Base-by-base conservation (phyloP, 768 basidiomycete species). In the Hygrocybe punicea region DNA sequence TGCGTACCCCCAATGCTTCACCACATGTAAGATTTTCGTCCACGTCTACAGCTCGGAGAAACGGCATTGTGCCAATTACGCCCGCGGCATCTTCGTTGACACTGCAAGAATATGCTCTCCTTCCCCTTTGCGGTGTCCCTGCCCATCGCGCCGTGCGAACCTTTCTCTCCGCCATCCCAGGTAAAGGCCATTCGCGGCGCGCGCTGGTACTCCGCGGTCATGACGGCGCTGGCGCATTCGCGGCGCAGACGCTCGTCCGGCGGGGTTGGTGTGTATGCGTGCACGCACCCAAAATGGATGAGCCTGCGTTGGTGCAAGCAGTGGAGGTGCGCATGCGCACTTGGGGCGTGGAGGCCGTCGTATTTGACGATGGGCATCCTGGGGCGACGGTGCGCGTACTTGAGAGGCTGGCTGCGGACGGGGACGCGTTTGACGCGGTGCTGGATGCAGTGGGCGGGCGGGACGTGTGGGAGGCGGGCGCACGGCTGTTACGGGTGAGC, bases 391-490 rank as follows among this genome's bases (percentile, higher is more conserved):
- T 80, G 11, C 67, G 81, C 49, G 80, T 86, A 33, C 70, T 87
- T 33, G 80, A 80, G 53, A 70, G 78, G 54, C 64, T 85, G 17
- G 71, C 72, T 23, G 76, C 71, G 47, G 84, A 84, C 48, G 82
- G 81, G 21, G 80, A 82, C 58, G 71, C 74, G 34, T 89, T 94
- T 68, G 92, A 95, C 66, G 87, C 84, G 19, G 80, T 97, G 2
- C 69, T 95, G 59, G 94, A 96, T 68, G 89, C 88, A 1, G 72
- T 91, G 16, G 93, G 93, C 3, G 91, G 93, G 14, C 81, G 81
- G 65, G 84, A 81, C 37, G 79, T 94, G 35, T 91, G 92, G 81
- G 86, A 90, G 60, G 87, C 84, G 4, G 81, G 86, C 2, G 83
- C 84, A 62, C 68, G 78, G 53, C 74, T 96, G 35, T 74, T 92